A percentile compares a stretch with the other conserved stretches of the same genome.
These are phyloP conservation scores for Salix brachista DNA, from an alignment of 345 rosid genomes.

Conservation along the genomic window DNA sequence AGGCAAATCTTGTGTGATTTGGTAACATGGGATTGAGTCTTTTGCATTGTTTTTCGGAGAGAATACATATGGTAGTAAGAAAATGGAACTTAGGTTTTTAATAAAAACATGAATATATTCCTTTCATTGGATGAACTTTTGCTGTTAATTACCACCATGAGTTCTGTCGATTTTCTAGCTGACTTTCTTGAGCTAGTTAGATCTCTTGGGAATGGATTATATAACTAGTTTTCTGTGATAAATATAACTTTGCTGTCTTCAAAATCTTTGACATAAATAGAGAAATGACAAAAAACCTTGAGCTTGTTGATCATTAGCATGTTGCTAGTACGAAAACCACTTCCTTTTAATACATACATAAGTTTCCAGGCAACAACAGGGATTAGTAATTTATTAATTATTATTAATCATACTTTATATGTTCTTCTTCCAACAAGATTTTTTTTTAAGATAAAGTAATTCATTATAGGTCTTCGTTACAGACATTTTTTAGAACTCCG, in stretches of 20 bases:
- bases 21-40: slow-evolving; percentile 9
- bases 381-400: background rate
- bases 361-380: background rate
- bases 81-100: slow-evolving; percentile 7
- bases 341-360: background rate
- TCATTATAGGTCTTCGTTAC: background rate
- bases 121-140: slow-evolving; percentile 7
- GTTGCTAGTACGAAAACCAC: background rate
- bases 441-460: background rate
- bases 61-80: slow-evolving; percentile 17
- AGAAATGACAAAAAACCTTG: background rate
- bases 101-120: slow-evolving; percentile 1
- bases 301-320: background rate
- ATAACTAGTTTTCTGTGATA: slow-evolving; percentile 11
- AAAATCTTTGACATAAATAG: background rate
- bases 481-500: background rate
- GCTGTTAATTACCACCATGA: slow-evolving; percentile 1
- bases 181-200: slow-evolving; percentile 12
- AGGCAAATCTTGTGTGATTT: background rate
- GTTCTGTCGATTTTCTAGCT: slow-evolving; percentile 17
- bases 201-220: slow-evolving; percentile 23
- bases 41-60: slow-evolving; percentile 32
- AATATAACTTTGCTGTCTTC: slow-evolving; percentile 18
- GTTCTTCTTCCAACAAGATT: background rate
- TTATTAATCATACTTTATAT: background rate